phyloP scores from a whole-genome alignment of 768 basidiomycete species.

The Auriscalpium orientale region DNA sequence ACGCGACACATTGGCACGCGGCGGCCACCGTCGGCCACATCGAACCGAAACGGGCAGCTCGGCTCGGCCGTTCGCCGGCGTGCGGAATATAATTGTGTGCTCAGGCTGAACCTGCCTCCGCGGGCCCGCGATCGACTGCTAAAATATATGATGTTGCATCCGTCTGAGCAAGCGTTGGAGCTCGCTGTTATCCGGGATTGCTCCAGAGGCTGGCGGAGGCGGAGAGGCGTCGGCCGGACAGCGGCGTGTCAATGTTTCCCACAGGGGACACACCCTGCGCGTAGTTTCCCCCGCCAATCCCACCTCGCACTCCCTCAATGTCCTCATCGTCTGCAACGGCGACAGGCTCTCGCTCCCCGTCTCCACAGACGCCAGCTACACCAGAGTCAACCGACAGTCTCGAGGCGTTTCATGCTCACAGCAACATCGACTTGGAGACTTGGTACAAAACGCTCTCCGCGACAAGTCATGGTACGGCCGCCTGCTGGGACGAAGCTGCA shows the following conservation, averaged over 20 bases:
- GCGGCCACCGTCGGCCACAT: too few relatives aligned
- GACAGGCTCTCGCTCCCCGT: constrained; percentile 57
- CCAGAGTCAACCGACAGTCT: constrained; percentile 56
- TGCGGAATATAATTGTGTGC: too few relatives aligned
- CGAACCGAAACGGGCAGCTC: too few relatives aligned
- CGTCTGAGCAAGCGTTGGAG: too few relatives aligned
- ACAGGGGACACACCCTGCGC: background rate
- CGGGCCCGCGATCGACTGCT: too few relatives aligned
- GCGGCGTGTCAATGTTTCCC: background rate
- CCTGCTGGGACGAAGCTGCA: constrained; percentile 36
- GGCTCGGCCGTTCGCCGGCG: too few relatives aligned
- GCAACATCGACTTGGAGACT: constrained; percentile 41
- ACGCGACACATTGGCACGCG: too few relatives aligned
- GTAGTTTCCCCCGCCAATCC: background rate
- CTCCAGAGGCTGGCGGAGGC: too few relatives aligned
- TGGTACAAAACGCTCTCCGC: constrained; percentile 51
- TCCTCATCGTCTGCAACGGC: constrained; percentile 52
- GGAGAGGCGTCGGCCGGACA: too few relatives aligned
- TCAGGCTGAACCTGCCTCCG: too few relatives aligned
- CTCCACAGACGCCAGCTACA: constrained; percentile 61
- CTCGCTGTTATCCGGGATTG: too few relatives aligned
- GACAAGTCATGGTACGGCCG: constrained; percentile 30
- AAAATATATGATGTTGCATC: too few relatives aligned
- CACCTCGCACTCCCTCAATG: constrained; percentile 29
- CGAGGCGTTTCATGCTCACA: constrained; percentile 44